These are phyloP conservation scores for Physcomitrium patens DNA, from an alignment of 225 moss, liverwort and hornwort species.

Conservation along the genomic window DNA sequence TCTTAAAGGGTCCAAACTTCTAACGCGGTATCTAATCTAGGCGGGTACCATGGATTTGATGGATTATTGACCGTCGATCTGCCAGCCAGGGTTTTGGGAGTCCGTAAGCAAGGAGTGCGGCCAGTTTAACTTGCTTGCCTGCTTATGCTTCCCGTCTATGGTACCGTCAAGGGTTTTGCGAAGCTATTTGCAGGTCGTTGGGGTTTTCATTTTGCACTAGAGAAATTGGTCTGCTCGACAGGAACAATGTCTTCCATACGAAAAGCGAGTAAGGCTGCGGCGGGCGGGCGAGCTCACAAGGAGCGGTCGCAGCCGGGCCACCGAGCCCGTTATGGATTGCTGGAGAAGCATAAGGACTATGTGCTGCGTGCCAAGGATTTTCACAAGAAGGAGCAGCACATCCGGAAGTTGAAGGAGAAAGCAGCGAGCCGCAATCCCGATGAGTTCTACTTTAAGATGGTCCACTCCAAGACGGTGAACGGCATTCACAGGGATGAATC, in stretches of 20 bases:
- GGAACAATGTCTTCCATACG: conserved; percentile 74
- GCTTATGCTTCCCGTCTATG: too few relatives aligned
- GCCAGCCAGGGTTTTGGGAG: too few relatives aligned
- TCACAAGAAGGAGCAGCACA: conserved; percentile 75
- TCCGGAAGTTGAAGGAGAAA: conserved; percentile 77
- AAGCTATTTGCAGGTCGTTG: neutral
- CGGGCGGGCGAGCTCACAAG: conserved; percentile 89
- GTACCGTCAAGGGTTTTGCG: neutral
- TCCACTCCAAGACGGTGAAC: conserved; percentile 69
- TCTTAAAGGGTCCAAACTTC: too few relatives aligned
- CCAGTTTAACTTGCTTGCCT: too few relatives aligned
- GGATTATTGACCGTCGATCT: too few relatives aligned
- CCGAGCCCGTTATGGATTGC: conserved; percentile 76
- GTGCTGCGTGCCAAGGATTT: conserved; percentile 96
- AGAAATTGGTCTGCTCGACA: neutral
- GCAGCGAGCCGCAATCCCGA: conserved; percentile 89
- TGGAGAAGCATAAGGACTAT: conserved; percentile 99
- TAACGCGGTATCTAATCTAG: too few relatives aligned
- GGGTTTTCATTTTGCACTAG: neutral
- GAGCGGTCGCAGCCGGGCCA: conserved; percentile 87
- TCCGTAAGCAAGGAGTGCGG: too few relatives aligned
- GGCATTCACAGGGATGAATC: conserved; percentile 67
- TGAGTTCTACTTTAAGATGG: conserved; percentile 97
- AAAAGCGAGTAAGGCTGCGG: conserved; percentile 73
- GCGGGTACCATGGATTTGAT: too few relatives aligned